Base-by-base conservation (phyloP, 2,329 filamentous ascomycete species). In the Lecanoromycetidae sp. region DNA sequence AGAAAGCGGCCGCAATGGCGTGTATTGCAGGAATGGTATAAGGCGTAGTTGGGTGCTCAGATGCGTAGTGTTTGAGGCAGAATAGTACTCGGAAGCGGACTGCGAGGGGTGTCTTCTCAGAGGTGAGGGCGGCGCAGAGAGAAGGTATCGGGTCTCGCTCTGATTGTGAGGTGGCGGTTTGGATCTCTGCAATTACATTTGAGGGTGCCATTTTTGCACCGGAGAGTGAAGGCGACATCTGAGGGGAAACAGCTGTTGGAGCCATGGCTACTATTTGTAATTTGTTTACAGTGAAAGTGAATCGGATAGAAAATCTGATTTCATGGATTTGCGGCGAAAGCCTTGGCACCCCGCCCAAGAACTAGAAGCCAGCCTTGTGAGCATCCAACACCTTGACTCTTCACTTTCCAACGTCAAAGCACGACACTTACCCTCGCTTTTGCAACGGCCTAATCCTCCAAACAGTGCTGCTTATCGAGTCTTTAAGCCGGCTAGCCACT, bases 81-180 rank as follows among this genome's bases (percentile, higher is more conserved):
- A 98, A 98, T 57, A 98, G 84, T 35, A 91, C 90, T 58, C 91
- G 87, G 69, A 96, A 98, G 54, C 91, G 87, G 54, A 86, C 75
- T 32, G 88, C 83, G 46, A 98, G 83, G 37, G 88, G 80, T 52
- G 84, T 82, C 12, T 75, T 68, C 69, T 96, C 91, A 40, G 84
- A 82, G 58, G 76, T 81, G 51, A 98, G 79, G 50, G 82, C 84
- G 59, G 82, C 75, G 60, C 87, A 82, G 30, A 71, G 64, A 27
- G 63, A 59, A 35, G 61, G 52, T 51, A 74, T 61, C 6, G 44
- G 60, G 27, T 48, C 20, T 26, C 12, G 13, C 12, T 37, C 34
- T 8, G 10, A 38, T 4, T 4, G 43, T 22, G 15, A n/a, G 13
- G 20, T 5, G 4, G 4, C 8, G 8, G 22, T 1, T 3, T 4